Conservation (phyloP, 495 filamentous ascomycete species). For the Endocarpon pusillum region DNA sequence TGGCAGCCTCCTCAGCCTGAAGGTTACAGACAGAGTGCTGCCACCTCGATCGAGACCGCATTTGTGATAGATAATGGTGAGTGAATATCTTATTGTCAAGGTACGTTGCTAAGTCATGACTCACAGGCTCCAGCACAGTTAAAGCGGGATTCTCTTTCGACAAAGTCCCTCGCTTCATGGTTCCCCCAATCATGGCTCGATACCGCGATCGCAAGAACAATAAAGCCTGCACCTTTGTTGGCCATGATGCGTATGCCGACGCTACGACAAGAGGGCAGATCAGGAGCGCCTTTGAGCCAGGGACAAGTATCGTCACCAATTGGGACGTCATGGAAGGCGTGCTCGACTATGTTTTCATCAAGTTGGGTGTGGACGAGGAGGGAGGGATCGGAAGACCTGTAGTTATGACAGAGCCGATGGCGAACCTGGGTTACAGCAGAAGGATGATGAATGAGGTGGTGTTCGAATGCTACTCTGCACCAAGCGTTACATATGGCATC, state of each 20-base stretch:
- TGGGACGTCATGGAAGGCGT: constrained; percentile 95
- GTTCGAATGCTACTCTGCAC: constrained; percentile 84
- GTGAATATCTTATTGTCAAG: neutral
- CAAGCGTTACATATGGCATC: constrained; percentile 80
- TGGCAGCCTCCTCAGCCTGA: constrained; percentile 49
- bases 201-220: constrained; percentile 86
- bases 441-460: constrained; percentile 81
- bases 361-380: constrained; percentile 62
- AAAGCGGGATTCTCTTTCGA: constrained; percentile 95
- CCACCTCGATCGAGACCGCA: constrained; percentile 38
- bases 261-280: constrained; percentile 83
- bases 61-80: constrained; percentile 98
- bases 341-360: constrained; percentile 81
- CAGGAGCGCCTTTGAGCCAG: constrained; percentile 77
- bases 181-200: constrained; percentile 81
- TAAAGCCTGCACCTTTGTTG: constrained; percentile 78
- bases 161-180: constrained; percentile 50
- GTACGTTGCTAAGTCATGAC: neutral
- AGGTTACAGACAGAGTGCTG: constrained; percentile 44
- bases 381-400: constrained; percentile 69
- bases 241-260: constrained; percentile 81
- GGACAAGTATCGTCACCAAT: constrained; percentile 79
- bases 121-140: constrained; percentile 62
- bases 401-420: constrained; percentile 91
- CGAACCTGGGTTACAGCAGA: constrained; percentile 70